Evolutionary conservation across 139 green algal genomes (phyloP).

Genomic region (Volvox reticuliferus): DNA sequence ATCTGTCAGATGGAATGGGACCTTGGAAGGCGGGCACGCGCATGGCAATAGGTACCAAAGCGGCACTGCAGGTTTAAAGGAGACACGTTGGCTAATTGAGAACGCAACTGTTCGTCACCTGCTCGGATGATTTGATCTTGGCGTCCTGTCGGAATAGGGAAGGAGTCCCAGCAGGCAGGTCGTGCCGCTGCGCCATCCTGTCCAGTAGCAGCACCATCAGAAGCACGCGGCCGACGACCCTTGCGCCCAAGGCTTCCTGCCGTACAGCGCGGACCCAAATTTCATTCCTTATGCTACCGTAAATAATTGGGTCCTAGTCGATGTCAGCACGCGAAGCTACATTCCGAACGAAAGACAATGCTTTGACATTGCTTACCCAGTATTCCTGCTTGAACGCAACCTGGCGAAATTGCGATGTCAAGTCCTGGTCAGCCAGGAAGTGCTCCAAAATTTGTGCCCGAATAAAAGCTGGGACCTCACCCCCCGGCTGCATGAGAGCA

Average conservation of each 20-base stretch:
- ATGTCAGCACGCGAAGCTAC: neutral
- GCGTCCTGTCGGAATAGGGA: slow-evolving; percentile 70
- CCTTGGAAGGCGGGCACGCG: neutral
- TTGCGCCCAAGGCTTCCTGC: slow-evolving; percentile 67
- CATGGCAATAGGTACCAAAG: neutral
- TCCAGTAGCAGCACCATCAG: slow-evolving; percentile 88
- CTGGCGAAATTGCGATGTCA: slow-evolving; percentile 57
- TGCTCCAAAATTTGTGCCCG: slow-evolving; percentile 58
- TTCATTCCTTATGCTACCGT: neutral
- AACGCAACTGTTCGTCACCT: slow-evolving; percentile 57
- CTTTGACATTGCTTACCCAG: slow-evolving; percentile 60
- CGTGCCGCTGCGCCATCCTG: neutral
- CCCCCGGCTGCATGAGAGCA: neutral
- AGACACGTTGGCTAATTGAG: neutral
- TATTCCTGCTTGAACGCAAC: slow-evolving; percentile 60
- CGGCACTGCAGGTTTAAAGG: no score
- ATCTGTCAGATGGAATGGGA: neutral
- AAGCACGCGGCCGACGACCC: slow-evolving; percentile 85
- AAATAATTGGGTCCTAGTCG: no score
- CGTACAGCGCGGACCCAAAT: neutral
- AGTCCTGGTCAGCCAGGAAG: slow-evolving; percentile 71
- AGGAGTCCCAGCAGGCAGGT: slow-evolving; percentile 55
- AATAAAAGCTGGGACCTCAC: slow-evolving; percentile 55
- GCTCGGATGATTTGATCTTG: slow-evolving; percentile 71
- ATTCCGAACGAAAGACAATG: neutral